Base-by-base conservation (phyloP, 495 filamentous ascomycete genomes). In the Lasiosphaeriaceae sp. region DNA sequence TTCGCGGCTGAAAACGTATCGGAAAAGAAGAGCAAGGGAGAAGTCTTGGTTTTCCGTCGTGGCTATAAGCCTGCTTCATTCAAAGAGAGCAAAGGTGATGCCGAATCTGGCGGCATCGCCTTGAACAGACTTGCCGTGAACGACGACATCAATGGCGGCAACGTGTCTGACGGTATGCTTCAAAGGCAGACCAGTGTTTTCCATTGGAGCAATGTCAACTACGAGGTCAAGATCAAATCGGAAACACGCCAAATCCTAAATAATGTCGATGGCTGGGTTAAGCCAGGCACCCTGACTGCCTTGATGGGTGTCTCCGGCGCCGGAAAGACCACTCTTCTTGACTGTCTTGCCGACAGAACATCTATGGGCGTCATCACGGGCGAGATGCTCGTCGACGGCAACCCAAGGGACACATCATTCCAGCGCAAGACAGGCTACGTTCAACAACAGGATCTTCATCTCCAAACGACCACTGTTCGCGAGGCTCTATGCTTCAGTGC, bases 351-450 rank as follows among this genome's bases (percentile, higher is more conserved):
- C 29, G 85, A 86, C 56, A 84, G 92, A 67, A 90, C 87, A 31
- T 88, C 87, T 0, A 90, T 92, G 82, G 92, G 92, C 60, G 86
- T 95, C 11, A 87, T 96, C 49, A 86, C 82, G 17, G 92, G 92
- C 22, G 85, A 92, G 52, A 92, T 93, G 84, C 74, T 93, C 2
- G 89, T 96, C 5, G 88, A 95, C 62, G 92, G 90, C 2, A 79
- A 77, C 22, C 84, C 78, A 41, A 81, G 87, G 17, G 89, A 95
- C 65, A 76, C 81, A 17, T 90, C 88, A 0, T 96, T 96, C 80
- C 90, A 94, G 66, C 87, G 92, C 34, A 94, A 94, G 76, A 96
- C 92, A 2, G 92, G 92, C 23, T 97, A 96, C 63, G 93, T 94
- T 19, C 90, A 97, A 64, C 93, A 97, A 69, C 91, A 96, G 71